These are phyloP conservation scores for Bjerkandera adusta DNA, from an alignment of 1,284 basidiomycete species.

Conservation along the genomic window DNA sequence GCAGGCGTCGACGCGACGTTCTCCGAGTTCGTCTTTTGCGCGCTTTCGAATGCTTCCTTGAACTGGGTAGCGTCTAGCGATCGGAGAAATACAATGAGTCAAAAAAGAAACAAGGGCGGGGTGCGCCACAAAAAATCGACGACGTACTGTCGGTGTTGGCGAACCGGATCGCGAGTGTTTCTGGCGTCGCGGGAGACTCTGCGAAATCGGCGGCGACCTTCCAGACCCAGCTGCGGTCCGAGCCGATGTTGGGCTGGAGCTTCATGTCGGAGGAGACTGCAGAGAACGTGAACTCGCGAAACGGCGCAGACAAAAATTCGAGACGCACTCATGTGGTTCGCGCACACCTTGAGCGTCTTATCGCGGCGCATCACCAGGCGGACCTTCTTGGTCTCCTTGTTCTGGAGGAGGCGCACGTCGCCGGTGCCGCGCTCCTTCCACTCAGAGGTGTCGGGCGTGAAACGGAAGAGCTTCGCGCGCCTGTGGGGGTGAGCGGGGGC, in stretches of 20 bases:
- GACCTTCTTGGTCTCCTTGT: constrained; percentile 90
- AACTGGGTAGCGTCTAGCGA: constrained; percentile 89
- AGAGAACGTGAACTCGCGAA: constrained; percentile 5
- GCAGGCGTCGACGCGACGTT: constrained; percentile 32
- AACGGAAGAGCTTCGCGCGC: constrained; percentile 99
- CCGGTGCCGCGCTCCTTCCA: constrained; percentile 99
- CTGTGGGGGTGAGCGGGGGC: constrained; percentile 39
- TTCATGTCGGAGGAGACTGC: constrained; percentile 90
- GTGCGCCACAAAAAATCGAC: too few species aligned
- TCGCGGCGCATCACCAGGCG: constrained; percentile 99
- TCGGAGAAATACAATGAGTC: constrained; percentile 14
- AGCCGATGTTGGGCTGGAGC: constrained; percentile 97
- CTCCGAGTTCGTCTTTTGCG: constrained; percentile 69
- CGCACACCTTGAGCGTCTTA: constrained; percentile 99
- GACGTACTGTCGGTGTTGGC: constrained; percentile 93
- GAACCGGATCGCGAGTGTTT: constrained; percentile 98
- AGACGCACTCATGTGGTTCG: constrained; percentile 91
- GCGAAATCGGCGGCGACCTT: constrained; percentile 96
- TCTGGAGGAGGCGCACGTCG: constrained; percentile 85
- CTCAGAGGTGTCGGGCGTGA: constrained; percentile 78
- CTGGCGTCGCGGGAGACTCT: constrained; percentile 83
- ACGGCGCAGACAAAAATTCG: constrained; percentile 6
- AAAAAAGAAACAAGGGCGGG: neutral
- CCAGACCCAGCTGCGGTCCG: constrained; percentile 99
- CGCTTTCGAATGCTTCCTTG: constrained; percentile 85